Base-by-base conservation (phyloP, 257 asterid genomes). In the Paulownia fortunei region DNA sequence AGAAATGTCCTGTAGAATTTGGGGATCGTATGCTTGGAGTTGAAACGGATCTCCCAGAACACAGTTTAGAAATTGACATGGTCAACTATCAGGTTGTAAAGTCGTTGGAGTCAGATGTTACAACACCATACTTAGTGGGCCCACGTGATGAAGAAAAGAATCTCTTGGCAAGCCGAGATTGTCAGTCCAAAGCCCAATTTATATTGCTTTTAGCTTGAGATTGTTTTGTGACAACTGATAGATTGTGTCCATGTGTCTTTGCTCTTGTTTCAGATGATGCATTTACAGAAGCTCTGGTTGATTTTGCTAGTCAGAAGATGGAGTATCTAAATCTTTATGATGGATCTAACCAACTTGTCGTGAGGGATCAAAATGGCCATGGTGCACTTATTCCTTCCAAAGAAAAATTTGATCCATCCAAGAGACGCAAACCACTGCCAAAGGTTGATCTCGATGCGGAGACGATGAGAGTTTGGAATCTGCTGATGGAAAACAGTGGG, bases 381-480 rank as follows among this genome's bases (percentile, higher is more conserved):
- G 73, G 74, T 59, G 69, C 72, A 52, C 16, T 89, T 66, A 36
- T 74, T 52, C 80, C 67, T 32, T 42, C 61, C 41, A 62, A 64
- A 23, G 66, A 47, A 21, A 83, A 73, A 56, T 1, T 2, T 54
- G 70, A 55, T 61, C 59, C 67, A 47, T 3, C 10, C 4, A 87
- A 82, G 56, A 54, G 8, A 6, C 66, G 27, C 5, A 82, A 69
- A 74, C 44, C 58, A 46, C 70, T 51, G 36, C 77, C 90, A 37
- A 79, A 47, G 56, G 84, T 91, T 68, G 84, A 86, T 73, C 58
- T 87, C 23, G 93, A 88, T 62, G 9, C 11, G 2, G 84, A 80
- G 42, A 64, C 89, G 0, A 0, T 55, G 49, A 65, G 83, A 68
- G 61, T 23, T 55, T 91, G 89, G 89, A 80, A 79, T 1, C 55